Evolutionary conservation across 768 basidiomycete genomes (phyloP).

Genomic region (Mycena belliarum): DNA sequence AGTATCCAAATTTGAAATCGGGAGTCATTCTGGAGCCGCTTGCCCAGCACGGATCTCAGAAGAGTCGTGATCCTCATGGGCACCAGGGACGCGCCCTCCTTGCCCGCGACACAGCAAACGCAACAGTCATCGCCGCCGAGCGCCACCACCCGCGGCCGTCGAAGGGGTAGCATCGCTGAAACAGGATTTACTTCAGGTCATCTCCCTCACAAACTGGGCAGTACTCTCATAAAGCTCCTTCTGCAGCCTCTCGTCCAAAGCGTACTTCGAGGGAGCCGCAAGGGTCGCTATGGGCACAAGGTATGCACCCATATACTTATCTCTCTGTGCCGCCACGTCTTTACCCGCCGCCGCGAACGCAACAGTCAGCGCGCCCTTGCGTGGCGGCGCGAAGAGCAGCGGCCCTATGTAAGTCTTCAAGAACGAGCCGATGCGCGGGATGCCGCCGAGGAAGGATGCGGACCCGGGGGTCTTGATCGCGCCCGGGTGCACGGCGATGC

Average conservation of each 20-base stretch:
- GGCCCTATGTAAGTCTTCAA: conserved; percentile 5
- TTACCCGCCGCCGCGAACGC: conserved; percentile 31
- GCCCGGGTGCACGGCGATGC: conserved; percentile 32
- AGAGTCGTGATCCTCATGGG: too few relatives aligned
- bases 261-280: conserved; percentile 9
- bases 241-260: conserved; percentile 24
- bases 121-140: too few relatives aligned
- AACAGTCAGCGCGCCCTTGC: conserved; percentile 14
- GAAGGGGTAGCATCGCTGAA: too few relatives aligned
- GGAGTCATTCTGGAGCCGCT: too few relatives aligned
- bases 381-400: background rate
- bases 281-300: conserved; percentile 27
- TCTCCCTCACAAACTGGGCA: too few relatives aligned
- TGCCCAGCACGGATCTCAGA: too few relatives aligned
- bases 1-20: too few relatives aligned
- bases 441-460: background rate
- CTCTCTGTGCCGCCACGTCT: conserved; percentile 22
- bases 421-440: background rate
- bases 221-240: conserved; percentile 31
- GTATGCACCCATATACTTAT: conserved; percentile 32
- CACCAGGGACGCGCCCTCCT: too few relatives aligned
- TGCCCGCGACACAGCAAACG: too few relatives aligned
- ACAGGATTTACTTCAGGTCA: too few relatives aligned
- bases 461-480: conserved; percentile 26
- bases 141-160: too few relatives aligned